Evolutionary conservation across 768 basidiomycete species (phyloP), one percentile per base, ranked within the genome.

Genomic region (Tulasnella sp.): DNA sequence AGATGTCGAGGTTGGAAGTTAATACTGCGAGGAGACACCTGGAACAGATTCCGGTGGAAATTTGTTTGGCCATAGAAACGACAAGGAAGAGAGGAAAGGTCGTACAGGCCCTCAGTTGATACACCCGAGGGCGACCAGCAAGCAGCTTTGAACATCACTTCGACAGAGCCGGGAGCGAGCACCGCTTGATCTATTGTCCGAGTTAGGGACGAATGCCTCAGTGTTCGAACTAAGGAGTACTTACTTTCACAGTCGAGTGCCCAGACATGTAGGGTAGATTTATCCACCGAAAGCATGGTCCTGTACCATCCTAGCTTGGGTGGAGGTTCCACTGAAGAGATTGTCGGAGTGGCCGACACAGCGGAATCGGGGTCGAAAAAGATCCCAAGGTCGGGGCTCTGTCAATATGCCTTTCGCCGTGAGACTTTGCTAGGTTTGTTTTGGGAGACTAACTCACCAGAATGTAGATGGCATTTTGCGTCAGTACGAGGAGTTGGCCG

Each of bases 341-440:
- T 35, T 5, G 64, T 66, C 12, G 66, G 73, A 1, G 34, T 73
- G 5, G 73, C 40, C 26, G 34, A 26, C 17, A 59, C 32, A 4
- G 74, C 42, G 11, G 73, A 73, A 8, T 34, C 73, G 4, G 40
- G n/a, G 42, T 74, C 74, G 32, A 59, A 74, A 29, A 19, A 42
- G 7, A 74, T 62, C 34, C 74, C 74, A 26, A 73, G 36, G 47
- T 72, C 72, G 14, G 74, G 74, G 32, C 74, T 74, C 74, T 74
- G 6, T n/a, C n/a, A n/a, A n/a, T n/a, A 16, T 29, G 17, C n/a
- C n/a, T n/a, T n/a, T n/a, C n/a, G 37, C n/a, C n/a, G n/a, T n/a
- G 9, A 1, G 1, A 17, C 40, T 72, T n/a, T n/a, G 16, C 29
- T 29, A 7, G 9, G n/a, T 42, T 17, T 26, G 2, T 3, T 14